phyloP scores from a whole-genome alignment of 2,329 filamentous ascomycete species.

The Fusarium sambucinum region DNA sequence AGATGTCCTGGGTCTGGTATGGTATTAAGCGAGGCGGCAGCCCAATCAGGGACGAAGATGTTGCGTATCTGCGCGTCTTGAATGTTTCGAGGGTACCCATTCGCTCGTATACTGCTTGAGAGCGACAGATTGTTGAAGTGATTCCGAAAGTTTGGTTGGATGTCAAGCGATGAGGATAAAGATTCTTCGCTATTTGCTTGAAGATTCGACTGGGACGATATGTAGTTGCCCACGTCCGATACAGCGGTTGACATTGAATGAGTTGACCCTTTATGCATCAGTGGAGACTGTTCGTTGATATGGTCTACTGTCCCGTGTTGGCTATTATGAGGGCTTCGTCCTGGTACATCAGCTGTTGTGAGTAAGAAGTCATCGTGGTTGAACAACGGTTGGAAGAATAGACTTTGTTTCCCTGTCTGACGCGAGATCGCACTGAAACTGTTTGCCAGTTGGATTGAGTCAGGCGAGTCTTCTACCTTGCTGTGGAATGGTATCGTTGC shows the following conservation, averaged over 20 bases:
- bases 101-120: neutral
- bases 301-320: too few species aligned
- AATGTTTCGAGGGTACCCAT: constrained; percentile 4
- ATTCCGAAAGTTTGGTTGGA: neutral
- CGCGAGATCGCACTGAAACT: rapidly evolving
- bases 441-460: rapidly evolving
- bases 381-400: constrained; percentile 1
- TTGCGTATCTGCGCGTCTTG: constrained; percentile 20
- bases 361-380: constrained; percentile 3
- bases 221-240: rapidly evolving
- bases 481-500: rapidly evolving
- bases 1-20: constrained; percentile 9
- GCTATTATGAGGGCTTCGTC: neutral
- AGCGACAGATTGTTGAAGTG: constrained; percentile 18
- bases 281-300: rapidly evolving
- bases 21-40: constrained; percentile 9
- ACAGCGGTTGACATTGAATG: rapidly evolving
- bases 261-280: neutral
- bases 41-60: neutral
- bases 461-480: rapidly evolving
- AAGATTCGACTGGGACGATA: rapidly evolving
- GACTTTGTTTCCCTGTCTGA: neutral
- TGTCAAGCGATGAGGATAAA: rapidly evolving
- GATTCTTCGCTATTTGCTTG: too few species aligned
- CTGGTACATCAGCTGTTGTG: rapidly evolving